Evolutionary conservation across 768 basidiomycete genomes (phyloP), one percentile per base, ranked within the genome.

Genomic region (Hygrocybe punicea): DNA sequence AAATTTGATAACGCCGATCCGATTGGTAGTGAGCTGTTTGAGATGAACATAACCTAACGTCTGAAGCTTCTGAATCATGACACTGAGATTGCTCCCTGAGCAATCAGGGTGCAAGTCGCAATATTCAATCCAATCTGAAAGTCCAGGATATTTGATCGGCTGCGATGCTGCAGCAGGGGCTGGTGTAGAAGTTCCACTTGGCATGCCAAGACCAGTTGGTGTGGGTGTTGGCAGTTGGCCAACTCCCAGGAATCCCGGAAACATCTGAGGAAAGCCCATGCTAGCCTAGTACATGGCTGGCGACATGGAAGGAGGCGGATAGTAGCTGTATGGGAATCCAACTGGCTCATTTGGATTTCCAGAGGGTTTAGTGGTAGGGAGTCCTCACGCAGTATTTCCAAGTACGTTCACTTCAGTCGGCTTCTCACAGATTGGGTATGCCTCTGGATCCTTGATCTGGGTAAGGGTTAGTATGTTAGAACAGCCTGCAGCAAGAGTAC

Each of bases 331-430:
- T 7, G 44, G 44, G 44, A 45, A 45, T 45, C 21, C 14, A 19
- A 45, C 21, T 8, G 8, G 14, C 9, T 45, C 36, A n/a, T 9
- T 45, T 45, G 44, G 9, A 45, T 17, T 45, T 8, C 44, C 44
- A 45, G 44, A 45, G 14, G 17, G 44, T 17, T 45, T 45, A 45
- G 17, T 19, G 21, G 44, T 17, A 9, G n/a, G 36, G n/a, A 25
- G 44, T 34, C 35, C 21, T 13, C 55, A 23, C 36, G 55, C 33
- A 35, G 35, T 19, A 17, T 57, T 57, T n/a, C n/a, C n/a, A n/a
- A n/a, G n/a, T n/a, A n/a, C 55, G n/a, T n/a, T n/a, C n/a, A n/a
- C n/a, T n/a, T n/a, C n/a, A n/a, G n/a, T n/a, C n/a, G n/a, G n/a
- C n/a, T 36, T 57, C 34, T 57, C 17, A 21, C 19, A 4, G 21